Evolutionary conservation across 2,329 filamentous ascomycete species (phyloP).

Genomic region (Penicillium sp.): DNA sequence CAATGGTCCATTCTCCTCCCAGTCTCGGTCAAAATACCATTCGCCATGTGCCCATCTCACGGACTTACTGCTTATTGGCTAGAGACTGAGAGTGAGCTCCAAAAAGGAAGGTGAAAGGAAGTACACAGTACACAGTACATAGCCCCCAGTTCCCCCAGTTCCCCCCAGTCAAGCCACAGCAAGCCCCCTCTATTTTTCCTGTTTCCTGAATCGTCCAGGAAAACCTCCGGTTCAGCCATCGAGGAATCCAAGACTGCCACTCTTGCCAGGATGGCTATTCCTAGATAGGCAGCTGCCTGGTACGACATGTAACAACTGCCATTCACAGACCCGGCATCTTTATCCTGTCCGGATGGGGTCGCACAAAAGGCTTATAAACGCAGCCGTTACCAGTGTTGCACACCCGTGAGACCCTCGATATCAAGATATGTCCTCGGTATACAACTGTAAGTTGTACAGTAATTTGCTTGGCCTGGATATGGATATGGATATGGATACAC

Average conservation of each 20-base stretch:
- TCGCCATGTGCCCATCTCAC: background rate
- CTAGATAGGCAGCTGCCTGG: background rate
- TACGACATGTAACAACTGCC: background rate
- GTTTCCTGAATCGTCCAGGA: background rate
- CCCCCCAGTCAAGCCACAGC: background rate
- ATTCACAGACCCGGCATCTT: background rate
- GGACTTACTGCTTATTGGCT: background rate
- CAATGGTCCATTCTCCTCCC: background rate
- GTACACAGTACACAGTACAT: background rate
- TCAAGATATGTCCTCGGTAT: background rate
- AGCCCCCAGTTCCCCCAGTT: no score
- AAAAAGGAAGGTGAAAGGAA: background rate
- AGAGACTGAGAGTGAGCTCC: no score
- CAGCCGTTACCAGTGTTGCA: constrained; percentile 3
- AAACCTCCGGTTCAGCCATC: background rate
- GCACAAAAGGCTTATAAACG: constrained; percentile 4
- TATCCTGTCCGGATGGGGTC: background rate
- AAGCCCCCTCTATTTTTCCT: background rate
- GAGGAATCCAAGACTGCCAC: background rate
- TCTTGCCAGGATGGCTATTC: background rate
- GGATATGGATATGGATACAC: background rate
- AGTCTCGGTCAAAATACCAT: background rate
- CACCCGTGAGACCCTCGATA: background rate
- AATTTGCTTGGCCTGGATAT: background rate
- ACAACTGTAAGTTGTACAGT: background rate